Percentiles rank a stretch among this genome's conserved stretches.
Conservation (phyloP, 495 filamentous ascomycete genomes). For the Ascodesmis nigricans region DNA sequence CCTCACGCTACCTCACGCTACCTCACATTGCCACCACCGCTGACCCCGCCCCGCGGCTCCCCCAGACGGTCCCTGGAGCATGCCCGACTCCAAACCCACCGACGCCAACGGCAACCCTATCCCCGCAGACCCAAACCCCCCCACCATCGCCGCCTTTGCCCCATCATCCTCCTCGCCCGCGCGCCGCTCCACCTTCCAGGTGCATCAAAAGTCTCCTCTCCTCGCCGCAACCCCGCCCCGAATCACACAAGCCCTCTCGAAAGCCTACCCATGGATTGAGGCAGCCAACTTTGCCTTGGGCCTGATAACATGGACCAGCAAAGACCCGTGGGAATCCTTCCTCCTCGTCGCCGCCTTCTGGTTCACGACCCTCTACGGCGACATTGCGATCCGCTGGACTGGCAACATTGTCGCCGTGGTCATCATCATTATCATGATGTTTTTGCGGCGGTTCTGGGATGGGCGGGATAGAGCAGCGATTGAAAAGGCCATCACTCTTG, state of each 20-base stretch:
- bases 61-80: too few relatives aligned
- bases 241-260: constrained; percentile 75
- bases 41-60: constrained; percentile 3
- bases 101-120: constrained; percentile 19
- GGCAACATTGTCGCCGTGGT: constrained; percentile 68
- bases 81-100: constrained; percentile 22
- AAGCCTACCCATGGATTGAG: constrained; percentile 79
- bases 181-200: constrained; percentile 68
- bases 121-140: constrained; percentile 28
- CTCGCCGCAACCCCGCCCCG: constrained; percentile 83
- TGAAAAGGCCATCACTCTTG: constrained; percentile 41
- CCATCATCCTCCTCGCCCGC: constrained; percentile 50
- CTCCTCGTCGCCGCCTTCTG: constrained; percentile 67
- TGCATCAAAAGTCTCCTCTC: constrained; percentile 88
- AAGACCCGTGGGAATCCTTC: constrained; percentile 92
- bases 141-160: constrained; percentile 70
- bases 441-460: constrained; percentile 47
- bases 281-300: constrained; percentile 66
- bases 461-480: too few relatives aligned
- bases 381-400: constrained; percentile 49
- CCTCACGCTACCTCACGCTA: constrained; percentile 28
- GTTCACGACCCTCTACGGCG: constrained; percentile 66
- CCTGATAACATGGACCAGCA: constrained; percentile 77
- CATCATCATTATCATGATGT: constrained; percentile 74
- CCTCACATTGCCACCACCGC: constrained; percentile 17